These are phyloP conservation scores for Leccinum subfulvum DNA, from an alignment of 1,284 basidiomycete species.

Conservation along the genomic window DNA sequence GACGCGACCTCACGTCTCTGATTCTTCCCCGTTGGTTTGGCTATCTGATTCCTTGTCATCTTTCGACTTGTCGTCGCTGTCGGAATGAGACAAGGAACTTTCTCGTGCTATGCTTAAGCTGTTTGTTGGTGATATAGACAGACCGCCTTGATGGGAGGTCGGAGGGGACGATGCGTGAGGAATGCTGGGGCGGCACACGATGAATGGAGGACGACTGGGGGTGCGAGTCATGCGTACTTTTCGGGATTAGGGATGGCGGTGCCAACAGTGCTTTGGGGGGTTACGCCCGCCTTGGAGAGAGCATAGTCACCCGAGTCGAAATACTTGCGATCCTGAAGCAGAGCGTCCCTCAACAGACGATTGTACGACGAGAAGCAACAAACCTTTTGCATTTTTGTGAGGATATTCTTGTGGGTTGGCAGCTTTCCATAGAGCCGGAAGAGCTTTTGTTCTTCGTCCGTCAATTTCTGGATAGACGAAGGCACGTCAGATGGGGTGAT, in stretches of 20 bases:
- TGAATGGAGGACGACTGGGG: not conserved
- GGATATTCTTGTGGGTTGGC: constrained; percentile 87
- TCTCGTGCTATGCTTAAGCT: constrained; percentile 63
- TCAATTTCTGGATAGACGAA: constrained; percentile 61
- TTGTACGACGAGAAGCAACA: constrained; percentile 7
- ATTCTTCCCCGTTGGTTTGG: constrained; percentile 32
- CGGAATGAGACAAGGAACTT: constrained; percentile 49
- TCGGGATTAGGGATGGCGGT: constrained; percentile 95
- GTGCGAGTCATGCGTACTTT: constrained; percentile 58
- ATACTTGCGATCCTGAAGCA: constrained; percentile 88
- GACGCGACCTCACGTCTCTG: constrained; percentile 40
- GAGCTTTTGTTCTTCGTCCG: constrained; percentile 90
- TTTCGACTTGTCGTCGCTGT: constrained; percentile 18
- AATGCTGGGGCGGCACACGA: constrained; percentile 46
- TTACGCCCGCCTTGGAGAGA: constrained; percentile 90
- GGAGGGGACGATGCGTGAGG: constrained; percentile 70
- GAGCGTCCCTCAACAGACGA: constrained; percentile 12
- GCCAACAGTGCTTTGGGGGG: constrained; percentile 84
- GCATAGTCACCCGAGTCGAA: constrained; percentile 98
- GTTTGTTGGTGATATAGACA: constrained; percentile 73
- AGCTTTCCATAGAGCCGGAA: constrained; percentile 95
- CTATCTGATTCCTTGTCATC: constrained; percentile 19
- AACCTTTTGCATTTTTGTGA: constrained; percentile 95
- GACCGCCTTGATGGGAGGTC: constrained; percentile 45
- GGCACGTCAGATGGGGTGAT: constrained; percentile 9